Evolutionary conservation across 179 eudicot genomes (phyloP), one percentile per base, ranked within the genome.

Genomic region (Nepenthes alata): DNA sequence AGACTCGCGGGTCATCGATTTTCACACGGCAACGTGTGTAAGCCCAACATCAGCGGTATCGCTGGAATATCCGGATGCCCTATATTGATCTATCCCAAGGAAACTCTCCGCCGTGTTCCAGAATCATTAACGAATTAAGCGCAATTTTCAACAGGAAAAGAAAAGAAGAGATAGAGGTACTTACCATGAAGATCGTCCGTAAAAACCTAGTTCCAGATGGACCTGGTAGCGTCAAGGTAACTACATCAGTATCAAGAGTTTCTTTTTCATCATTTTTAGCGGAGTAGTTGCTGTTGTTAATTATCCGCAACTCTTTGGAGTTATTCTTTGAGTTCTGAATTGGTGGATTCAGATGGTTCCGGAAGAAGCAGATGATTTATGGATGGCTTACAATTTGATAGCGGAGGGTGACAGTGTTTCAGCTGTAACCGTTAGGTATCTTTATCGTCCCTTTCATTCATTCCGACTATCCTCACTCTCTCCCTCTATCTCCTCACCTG

Each of bases 201-300:
- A 78, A 79, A 74, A 83, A 86, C 74, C 52, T 73, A n/a, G 66
- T 71, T 25, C 86, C 53, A 10, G 47, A 75, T 55, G 95, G 96
- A 37, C 89, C 96, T n/a, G 96, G 98, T 34, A 85, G 83, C 63
- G 85, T 89, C 47, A 89, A 91, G 94, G 97, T 88, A 45, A 11
- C 0, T 25, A 25, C 25, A 25, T 25, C 25, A 25, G 25, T 25
- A 25, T 2, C 13, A 16, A 11, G 13, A 34, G 3, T 14, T 9
- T 12, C 14, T 15, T 5, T 38, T 14, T 10, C 52, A 11, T 58
- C 39, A 51, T 14, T 72, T 36, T 2, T 10, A 5, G 16, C 47
- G 6, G 5, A 1, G 58, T 58, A 37, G 54, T 50, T 55, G 4
- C 34, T 57, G 44, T 10, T 60, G 2, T 15, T 63, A 47, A 39